Evolutionary conservation across 208 protist species (phyloP).

Genomic region (Novymonas esmeraldas): DNA sequence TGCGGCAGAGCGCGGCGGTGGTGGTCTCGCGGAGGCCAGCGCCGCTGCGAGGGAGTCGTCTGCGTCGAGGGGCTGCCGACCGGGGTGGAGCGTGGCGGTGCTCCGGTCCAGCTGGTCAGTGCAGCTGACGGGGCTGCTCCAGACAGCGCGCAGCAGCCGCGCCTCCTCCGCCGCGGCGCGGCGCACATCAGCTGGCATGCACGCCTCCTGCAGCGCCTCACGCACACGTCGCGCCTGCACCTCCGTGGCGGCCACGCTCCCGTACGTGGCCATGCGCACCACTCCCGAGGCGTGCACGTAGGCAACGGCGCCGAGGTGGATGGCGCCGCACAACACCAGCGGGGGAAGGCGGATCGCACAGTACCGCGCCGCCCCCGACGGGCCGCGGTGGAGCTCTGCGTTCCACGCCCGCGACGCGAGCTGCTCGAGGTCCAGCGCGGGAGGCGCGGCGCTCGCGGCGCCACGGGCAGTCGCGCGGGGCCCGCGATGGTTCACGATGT

Average conservation of each 20-base stretch:
- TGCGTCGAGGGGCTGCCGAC: too few species aligned
- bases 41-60: too few species aligned
- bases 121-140: too few species aligned
- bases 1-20: neutral
- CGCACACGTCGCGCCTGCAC: constrained; percentile 10
- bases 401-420: constrained; percentile 31
- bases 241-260: constrained; percentile 14
- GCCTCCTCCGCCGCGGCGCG: constrained; percentile 18
- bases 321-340: neutral
- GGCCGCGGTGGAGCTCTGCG: constrained; percentile 20
- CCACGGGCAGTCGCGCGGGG: neutral
- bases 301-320: constrained; percentile 7
- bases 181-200: neutral
- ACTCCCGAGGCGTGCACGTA: constrained; percentile 25
- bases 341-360: constrained; percentile 27
- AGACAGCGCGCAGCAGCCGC: constrained; percentile 17
- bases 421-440: neutral
- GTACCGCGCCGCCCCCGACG: constrained; percentile 3
- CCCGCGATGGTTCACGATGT: neutral
- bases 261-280: constrained; percentile 25
- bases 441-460: too few species aligned
- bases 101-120: too few species aligned
- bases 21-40: too few species aligned
- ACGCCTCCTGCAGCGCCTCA: constrained; percentile 9
- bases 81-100: too few species aligned